Evolutionary conservation across 768 basidiomycete genomes (phyloP).

Genomic region (Tylopilus plumbeoviolaceoides): DNA sequence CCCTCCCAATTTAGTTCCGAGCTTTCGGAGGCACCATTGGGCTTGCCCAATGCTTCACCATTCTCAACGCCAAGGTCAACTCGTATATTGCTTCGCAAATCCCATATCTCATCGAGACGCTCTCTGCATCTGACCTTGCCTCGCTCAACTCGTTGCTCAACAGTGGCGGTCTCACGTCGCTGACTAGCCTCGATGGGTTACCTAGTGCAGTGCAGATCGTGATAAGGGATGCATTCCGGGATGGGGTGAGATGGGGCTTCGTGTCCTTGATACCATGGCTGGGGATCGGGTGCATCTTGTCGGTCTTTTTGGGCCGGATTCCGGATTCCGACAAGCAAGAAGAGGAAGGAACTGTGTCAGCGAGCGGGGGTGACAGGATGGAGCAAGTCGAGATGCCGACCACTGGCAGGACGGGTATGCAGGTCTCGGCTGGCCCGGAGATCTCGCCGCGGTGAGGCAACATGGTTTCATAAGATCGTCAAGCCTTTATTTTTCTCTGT

Average conservation of each 20-base stretch:
- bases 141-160: constrained; percentile 23
- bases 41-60: constrained; percentile 48
- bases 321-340: constrained; percentile 21
- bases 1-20: constrained; percentile 34
- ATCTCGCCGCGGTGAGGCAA: neutral
- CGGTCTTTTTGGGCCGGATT: constrained; percentile 38
- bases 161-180: constrained; percentile 19
- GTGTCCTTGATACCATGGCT: constrained; percentile 48
- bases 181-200: too few species aligned
- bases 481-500: too few species aligned
- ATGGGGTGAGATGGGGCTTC: constrained; percentile 42
- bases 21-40: constrained; percentile 49
- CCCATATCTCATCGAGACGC: constrained; percentile 22
- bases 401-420: neutral
- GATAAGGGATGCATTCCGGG: constrained; percentile 39
- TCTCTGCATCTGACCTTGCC: constrained; percentile 28
- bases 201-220: constrained; percentile 24
- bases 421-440: neutral
- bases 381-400: neutral
- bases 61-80: constrained; percentile 42
- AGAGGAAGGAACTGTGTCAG: neutral
- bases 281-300: constrained; percentile 31
- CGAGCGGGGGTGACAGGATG: neutral
- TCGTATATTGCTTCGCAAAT: constrained; percentile 26
- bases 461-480: neutral